Evolutionary conservation across 164 flowering plant species (phyloP).

Genomic region (Saururus chinensis): DNA sequence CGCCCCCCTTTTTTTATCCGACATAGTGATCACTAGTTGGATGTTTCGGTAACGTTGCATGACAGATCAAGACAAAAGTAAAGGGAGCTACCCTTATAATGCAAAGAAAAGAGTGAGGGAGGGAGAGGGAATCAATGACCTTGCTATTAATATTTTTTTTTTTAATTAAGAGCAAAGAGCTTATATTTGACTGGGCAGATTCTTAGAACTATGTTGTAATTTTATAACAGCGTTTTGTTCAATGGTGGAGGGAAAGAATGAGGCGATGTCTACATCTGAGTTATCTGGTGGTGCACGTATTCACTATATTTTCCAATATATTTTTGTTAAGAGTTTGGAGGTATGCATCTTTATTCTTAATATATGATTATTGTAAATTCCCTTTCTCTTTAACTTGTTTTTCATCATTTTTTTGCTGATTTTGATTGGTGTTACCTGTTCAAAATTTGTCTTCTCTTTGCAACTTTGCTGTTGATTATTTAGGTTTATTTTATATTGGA

Average conservation of each 20-base stretch:
- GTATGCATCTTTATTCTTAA: conserved; percentile 22
- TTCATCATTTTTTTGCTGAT: not conserved
- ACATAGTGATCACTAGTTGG: too few species aligned
- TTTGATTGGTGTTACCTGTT: not conserved
- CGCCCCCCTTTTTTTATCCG: too few species aligned
- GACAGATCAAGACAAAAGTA: too few species aligned
- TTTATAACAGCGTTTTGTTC: conserved; percentile 70
- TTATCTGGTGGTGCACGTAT: conserved; percentile 96
- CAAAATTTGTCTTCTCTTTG: too few species aligned
- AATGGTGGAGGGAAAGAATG: conserved; percentile 93
- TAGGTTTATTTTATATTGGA: conserved; percentile 3
- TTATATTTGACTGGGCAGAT: too few species aligned
- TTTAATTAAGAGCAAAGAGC: too few species aligned
- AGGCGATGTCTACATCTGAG: conserved; percentile 93
- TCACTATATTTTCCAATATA: conserved; percentile 84
- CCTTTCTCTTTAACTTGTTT: not conserved
- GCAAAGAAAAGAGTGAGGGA: too few species aligned
- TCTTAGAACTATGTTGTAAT: not conserved
- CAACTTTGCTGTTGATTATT: not conserved
- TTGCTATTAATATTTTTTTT: too few species aligned
- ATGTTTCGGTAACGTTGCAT: too few species aligned
- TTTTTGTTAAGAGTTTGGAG: conserved; percentile 94
- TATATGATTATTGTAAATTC: not conserved
- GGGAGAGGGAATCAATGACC: too few species aligned
- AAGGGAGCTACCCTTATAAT: too few species aligned